Evolutionary conservation across 1,139 yeast species (phyloP).

Genomic region (Lodderomyces pseudojiufengensis): DNA sequence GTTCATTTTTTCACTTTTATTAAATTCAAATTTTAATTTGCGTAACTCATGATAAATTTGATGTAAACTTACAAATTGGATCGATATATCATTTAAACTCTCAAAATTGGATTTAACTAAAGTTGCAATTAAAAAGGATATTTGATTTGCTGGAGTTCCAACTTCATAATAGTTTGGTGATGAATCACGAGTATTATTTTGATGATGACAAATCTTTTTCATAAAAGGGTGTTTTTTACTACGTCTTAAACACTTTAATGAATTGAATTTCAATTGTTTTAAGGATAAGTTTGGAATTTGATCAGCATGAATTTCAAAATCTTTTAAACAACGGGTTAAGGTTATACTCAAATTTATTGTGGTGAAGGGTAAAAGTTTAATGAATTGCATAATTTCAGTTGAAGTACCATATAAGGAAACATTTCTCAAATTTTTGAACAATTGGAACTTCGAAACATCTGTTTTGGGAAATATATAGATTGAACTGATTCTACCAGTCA

Average conservation of each 20-base stretch:
- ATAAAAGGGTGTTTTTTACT: background rate
- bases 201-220: background rate
- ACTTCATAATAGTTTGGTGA: background rate
- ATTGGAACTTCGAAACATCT: background rate
- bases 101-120: conserved; percentile 3
- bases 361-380: conserved; percentile 8
- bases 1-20: conserved; percentile 5
- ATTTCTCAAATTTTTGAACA: no score
- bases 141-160: background rate
- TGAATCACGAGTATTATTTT: background rate
- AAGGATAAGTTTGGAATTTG: conserved; percentile 4
- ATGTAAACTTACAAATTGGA: conserved; percentile 9
- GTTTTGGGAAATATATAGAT: background rate
- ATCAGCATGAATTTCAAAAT: background rate
- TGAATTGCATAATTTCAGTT: background rate
- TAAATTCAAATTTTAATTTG: background rate
- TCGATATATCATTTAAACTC: conserved; percentile 6
- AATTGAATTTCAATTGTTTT: conserved; percentile 8
- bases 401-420: conserved; percentile 1
- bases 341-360: conserved; percentile 7
- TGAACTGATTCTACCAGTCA: no score
- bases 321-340: background rate
- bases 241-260: conserved; percentile 4
- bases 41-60: no score
- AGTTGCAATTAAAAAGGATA: background rate